These are phyloP conservation scores for Talaromyces marneffei DNA, from an alignment of 2,329 filamentous ascomycete species.

Conservation along the genomic window DNA sequence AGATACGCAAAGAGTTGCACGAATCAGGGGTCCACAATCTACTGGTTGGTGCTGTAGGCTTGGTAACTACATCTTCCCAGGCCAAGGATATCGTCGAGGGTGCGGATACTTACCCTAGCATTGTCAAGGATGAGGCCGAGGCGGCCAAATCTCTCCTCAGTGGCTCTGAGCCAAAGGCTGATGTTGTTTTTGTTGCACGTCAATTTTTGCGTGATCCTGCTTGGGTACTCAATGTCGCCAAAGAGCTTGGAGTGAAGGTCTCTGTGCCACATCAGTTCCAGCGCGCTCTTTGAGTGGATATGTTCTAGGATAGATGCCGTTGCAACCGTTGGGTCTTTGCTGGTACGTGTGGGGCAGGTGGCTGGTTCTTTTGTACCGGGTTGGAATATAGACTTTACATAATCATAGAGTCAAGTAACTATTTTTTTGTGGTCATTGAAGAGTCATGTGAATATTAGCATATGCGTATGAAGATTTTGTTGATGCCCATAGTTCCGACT, in stretches of 20 bases:
- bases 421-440: too few species aligned
- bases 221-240: conserved; percentile 50
- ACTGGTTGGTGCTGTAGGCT: conserved; percentile 48
- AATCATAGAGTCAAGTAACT: background rate
- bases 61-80: conserved; percentile 39
- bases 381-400: background rate
- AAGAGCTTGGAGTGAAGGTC: conserved; percentile 45
- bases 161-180: conserved; percentile 31
- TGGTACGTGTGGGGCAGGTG: background rate
- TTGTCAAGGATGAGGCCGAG: conserved; percentile 18
- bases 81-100: conserved; percentile 4
- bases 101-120: background rate
- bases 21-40: conserved; percentile 31
- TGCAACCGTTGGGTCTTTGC: background rate
- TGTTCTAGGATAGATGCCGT: background rate
- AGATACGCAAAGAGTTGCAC: conserved; percentile 38
- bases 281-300: conserved; percentile 17
- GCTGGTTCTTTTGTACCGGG: background rate
- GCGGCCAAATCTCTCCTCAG: conserved; percentile 24
- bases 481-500: too few species aligned
- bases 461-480: too few species aligned
- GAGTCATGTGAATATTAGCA: too few species aligned
- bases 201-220: conserved; percentile 53
- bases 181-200: conserved; percentile 48
- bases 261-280: conserved; percentile 46